A percentile compares a stretch with the other conserved stretches of the same genome.
Conservation (phyloP, 805 yeast genomes). For the Pichia pseudocactophila region DNA sequence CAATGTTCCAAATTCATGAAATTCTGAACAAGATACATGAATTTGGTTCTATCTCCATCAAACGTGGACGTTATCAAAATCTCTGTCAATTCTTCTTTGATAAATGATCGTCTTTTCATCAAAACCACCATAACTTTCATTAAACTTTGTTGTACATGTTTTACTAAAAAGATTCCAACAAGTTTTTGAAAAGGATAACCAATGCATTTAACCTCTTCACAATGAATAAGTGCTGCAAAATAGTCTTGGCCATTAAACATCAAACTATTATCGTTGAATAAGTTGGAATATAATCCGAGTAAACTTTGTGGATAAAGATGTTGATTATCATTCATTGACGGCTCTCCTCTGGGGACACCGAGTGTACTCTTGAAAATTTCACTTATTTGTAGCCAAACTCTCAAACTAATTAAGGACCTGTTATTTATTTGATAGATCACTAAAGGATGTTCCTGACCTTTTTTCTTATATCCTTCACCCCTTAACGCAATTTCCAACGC, state of each 20-base stretch:
- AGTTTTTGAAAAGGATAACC: slow-evolving; percentile 40
- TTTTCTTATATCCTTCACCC: slow-evolving; percentile 31
- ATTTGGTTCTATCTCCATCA: slow-evolving; percentile 8
- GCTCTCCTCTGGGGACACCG: slow-evolving; percentile 18
- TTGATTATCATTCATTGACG: slow-evolving; percentile 12
- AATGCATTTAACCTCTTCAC: slow-evolving; percentile 38
- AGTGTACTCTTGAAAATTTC: slow-evolving; percentile 21
- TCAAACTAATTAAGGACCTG: slow-evolving; percentile 49
- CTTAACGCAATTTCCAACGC: slow-evolving; percentile 60
- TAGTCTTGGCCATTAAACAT: slow-evolving; percentile 36
- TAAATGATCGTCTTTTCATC: background rate
- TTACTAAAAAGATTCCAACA: slow-evolving; percentile 39
- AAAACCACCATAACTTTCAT: slow-evolving; percentile 17
- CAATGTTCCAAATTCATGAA: slow-evolving; percentile 18
- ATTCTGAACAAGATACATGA: slow-evolving; percentile 12
- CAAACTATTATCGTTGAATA: slow-evolving; percentile 30
- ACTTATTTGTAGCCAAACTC: slow-evolving; percentile 34
- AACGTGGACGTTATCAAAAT: slow-evolving; percentile 1
- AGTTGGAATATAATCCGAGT: slow-evolving; percentile 47
- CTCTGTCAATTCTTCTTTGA: background rate
- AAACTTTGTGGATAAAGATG: slow-evolving; percentile 24
- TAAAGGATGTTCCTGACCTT: slow-evolving; percentile 24
- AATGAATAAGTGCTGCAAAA: slow-evolving; percentile 43
- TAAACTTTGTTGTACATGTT: slow-evolving; percentile 44
- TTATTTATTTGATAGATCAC: slow-evolving; percentile 51